A percentile compares a stretch with the other conserved stretches of the same genome.
phyloP scores from a whole-genome alignment of 2,329 filamentous ascomycete genomes.

The Curvularia lunata region DNA sequence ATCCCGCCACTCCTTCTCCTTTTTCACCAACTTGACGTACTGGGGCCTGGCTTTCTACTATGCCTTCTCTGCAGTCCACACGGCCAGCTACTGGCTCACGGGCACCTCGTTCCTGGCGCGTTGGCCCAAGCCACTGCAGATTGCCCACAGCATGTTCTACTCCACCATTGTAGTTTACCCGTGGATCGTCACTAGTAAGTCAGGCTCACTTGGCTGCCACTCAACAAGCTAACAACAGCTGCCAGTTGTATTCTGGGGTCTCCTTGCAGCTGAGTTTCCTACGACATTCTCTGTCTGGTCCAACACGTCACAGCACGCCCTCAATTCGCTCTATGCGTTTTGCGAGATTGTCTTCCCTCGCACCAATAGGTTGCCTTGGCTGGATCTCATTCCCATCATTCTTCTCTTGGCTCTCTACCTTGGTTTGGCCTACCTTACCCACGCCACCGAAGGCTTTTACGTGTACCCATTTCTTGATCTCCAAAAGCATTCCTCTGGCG shows the following conservation, averaged over 20 bases:
- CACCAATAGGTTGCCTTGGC: slow-evolving; percentile 66
- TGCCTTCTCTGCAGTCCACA: slow-evolving; percentile 70
- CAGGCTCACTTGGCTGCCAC: neutral
- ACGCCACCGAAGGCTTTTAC: slow-evolving; percentile 73
- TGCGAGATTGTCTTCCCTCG: slow-evolving; percentile 75
- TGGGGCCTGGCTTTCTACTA: slow-evolving; percentile 86
- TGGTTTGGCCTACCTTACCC: slow-evolving; percentile 74
- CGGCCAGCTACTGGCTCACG: slow-evolving; percentile 64
- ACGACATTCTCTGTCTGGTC: slow-evolving; percentile 54
- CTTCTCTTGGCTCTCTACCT: slow-evolving; percentile 76
- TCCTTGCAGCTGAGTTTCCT: slow-evolving; percentile 47
- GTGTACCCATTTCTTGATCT: slow-evolving; percentile 78
- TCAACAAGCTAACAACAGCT: slow-evolving; percentile 16
- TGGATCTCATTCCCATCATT: slow-evolving; percentile 72
- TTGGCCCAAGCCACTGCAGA: slow-evolving; percentile 49
- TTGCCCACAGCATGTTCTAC: slow-evolving; percentile 52
- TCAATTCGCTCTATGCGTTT: slow-evolving; percentile 77
- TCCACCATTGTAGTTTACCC: slow-evolving; percentile 53
- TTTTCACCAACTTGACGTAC: slow-evolving; percentile 82
- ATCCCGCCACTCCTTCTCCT: slow-evolving; percentile 69
- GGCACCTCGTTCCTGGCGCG: slow-evolving; percentile 46
- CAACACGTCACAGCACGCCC: slow-evolving; percentile 74
- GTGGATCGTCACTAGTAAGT: slow-evolving; percentile 54
- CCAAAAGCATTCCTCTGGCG: slow-evolving; percentile 54
- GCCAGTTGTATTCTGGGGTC: slow-evolving; percentile 53